A percentile compares a stretch with the other conserved stretches of the same genome.
Evolutionary conservation across 495 filamentous ascomycete genomes (phyloP).

Genomic region (Staphylotrichum tortipilum): DNA sequence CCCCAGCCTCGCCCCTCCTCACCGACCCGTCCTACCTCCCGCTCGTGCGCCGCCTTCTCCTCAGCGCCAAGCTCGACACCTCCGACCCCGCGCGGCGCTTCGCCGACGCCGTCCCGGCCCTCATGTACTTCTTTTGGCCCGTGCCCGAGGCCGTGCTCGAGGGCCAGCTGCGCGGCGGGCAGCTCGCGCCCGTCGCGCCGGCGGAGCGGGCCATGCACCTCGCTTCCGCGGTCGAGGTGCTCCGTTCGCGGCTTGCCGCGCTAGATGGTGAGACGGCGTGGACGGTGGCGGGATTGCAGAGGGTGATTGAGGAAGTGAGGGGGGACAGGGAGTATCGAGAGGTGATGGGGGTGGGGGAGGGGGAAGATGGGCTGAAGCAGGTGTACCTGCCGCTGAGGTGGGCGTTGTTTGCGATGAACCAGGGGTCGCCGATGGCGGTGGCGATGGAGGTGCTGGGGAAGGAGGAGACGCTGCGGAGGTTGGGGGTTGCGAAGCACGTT

Average conservation of each 20-base stretch:
- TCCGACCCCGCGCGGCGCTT: not conserved
- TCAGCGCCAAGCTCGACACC: not conserved
- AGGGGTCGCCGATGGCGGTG: conserved; percentile 50
- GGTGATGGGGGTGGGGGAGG: conserved; percentile 30
- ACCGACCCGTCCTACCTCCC: not conserved
- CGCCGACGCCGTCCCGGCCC: conserved; percentile 46
- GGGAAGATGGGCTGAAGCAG: conserved; percentile 15
- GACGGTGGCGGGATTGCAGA: no score
- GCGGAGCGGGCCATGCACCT: not conserved
- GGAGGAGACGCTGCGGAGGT: conserved; percentile 47
- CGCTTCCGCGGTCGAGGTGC: not conserved
- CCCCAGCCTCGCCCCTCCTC: not conserved
- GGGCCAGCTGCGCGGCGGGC: not conserved
- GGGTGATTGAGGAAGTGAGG: not conserved
- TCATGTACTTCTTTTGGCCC: conserved; percentile 56
- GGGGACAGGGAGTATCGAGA: not conserved
- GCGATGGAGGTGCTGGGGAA: conserved; percentile 58
- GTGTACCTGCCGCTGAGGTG: conserved; percentile 57
- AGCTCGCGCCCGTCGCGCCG: not conserved
- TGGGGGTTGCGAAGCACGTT: conserved; percentile 23
- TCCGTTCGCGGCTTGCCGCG: not conserved
- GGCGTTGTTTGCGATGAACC: conserved; percentile 49
- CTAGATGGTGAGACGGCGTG: no score
- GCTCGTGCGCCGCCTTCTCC: not conserved
- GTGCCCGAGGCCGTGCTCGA: conserved; percentile 17